Evolutionary conservation across 1,284 basidiomycete genomes (phyloP), one percentile per base, ranked within the genome.

Genomic region (Moniliophthora roreri): DNA sequence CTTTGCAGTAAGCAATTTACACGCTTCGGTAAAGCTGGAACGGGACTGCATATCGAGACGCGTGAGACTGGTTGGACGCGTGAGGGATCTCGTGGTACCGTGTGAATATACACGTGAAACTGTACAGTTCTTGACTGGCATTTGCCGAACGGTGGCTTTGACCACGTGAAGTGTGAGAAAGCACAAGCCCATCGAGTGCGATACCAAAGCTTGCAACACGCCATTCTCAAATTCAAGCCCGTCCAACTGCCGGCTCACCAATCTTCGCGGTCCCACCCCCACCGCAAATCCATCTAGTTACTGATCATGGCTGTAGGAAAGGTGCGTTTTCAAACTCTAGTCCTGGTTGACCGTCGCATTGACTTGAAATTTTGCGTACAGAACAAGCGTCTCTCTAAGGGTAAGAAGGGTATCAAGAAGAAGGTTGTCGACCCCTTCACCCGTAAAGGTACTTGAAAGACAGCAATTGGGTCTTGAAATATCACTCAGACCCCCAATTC

Each of bases 381-480:
- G 92, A 98, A 98, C 82, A 99, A 99, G 82, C 91, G 96, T 75
- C 88, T 98, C 68, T 96, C 94, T 54, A 99, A 99, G 83, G 95
- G 96, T 70, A 98, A 98, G 87, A 98, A 98, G 84, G 95, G 95
- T 73, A 88, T 97, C 82, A 97, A 96, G 89, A 97, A 98, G 82
- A 96, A 96, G 87, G 93, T 96, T 73, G 95, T 99, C 65, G 97
- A 99, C 85, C 95, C 97, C 65, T 98, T 99, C 91, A 89, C 96
- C 66, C 90, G 96, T 80, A 99, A 99, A 82, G 96, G 94, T 89
- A 60, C 16, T 20, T 38, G 21, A 15, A 18, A 32, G 20, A 36
- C 49, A 21, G 35, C 7, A 49, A 58, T n/a, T 34, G 10, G 16
- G 7, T 24, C 3, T 6, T n/a, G 35, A 28, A 34, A 35, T 26